A percentile compares a stretch with the other conserved stretches of the same genome.
phyloP scores from a whole-genome alignment of 2,329 filamentous ascomycete genomes.

The Lecanicillium sp. region DNA sequence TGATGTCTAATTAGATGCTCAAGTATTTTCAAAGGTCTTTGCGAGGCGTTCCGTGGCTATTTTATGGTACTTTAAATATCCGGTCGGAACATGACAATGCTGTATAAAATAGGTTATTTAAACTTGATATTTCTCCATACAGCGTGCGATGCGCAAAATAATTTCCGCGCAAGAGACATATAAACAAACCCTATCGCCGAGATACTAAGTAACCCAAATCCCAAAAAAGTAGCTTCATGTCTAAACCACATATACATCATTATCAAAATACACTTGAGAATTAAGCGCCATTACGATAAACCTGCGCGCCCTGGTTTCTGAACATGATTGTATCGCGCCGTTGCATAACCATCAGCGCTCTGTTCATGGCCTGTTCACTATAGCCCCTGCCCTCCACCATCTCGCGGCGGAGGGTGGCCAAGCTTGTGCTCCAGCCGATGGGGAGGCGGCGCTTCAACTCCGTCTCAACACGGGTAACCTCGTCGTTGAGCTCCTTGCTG shows the following conservation, averaged over 20 bases:
- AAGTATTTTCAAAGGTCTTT: too few species aligned
- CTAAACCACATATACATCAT: constrained; percentile 1
- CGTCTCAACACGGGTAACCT: constrained; percentile 77
- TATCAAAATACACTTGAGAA: constrained; percentile 1
- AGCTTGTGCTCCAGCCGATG: constrained; percentile 89
- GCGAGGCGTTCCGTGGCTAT: too few species aligned
- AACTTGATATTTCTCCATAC: too few species aligned
- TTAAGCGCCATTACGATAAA: constrained; percentile 64
- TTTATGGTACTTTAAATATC: too few species aligned
- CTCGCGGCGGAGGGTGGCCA: constrained; percentile 78
- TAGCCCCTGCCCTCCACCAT: constrained; percentile 90
- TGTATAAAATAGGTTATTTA: too few species aligned
- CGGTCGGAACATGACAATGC: too few species aligned
- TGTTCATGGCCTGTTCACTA: constrained; percentile 75
- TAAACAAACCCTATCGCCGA: not conserved
- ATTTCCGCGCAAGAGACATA: not conserved
- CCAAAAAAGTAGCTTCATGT: not conserved
- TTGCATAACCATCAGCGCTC: constrained; percentile 79
- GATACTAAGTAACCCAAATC: not conserved
- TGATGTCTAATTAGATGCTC: not conserved
- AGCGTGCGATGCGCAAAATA: not conserved
- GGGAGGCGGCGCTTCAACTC: constrained; percentile 82
- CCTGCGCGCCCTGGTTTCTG: constrained; percentile 65
- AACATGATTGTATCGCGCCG: constrained; percentile 81
- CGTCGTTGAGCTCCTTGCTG: constrained; percentile 83